These are phyloP conservation scores for Trichoderma arundinaceum DNA, from an alignment of 2,329 filamentous ascomycete genomes.

Conservation along the genomic window DNA sequence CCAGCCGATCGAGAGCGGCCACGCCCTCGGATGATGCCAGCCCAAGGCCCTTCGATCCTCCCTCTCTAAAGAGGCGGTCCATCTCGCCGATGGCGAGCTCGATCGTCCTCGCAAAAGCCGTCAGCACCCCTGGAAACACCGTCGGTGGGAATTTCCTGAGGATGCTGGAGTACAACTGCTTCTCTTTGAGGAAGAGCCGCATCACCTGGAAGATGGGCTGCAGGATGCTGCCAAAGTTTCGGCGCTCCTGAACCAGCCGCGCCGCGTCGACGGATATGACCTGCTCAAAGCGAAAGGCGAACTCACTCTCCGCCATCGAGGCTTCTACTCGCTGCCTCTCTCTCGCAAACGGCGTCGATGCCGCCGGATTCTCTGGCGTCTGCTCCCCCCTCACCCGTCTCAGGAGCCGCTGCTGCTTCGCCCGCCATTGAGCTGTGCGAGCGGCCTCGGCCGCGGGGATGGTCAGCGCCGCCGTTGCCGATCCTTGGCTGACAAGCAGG, in stretches of 20 bases:
- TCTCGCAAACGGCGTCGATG: not conserved
- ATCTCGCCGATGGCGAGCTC: not conserved
- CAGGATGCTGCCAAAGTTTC: not conserved
- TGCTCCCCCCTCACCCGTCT: not conserved
- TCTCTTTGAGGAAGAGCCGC: not conserved
- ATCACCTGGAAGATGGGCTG: not conserved
- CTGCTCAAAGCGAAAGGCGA: conserved; percentile 1
- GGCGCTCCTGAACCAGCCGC: not conserved
- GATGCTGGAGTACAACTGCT: not conserved
- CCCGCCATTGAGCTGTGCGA: not conserved
- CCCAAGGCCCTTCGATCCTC: not conserved
- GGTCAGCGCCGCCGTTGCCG: not conserved
- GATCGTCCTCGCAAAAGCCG: not conserved
- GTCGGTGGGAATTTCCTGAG: not conserved
- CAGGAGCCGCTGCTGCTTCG: not conserved
- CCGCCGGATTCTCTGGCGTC: not conserved
- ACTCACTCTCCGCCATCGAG: not conserved
- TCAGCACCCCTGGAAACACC: not conserved
- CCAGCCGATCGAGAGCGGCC: not conserved
- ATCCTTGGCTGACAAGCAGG: not conserved
- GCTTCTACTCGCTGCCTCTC: not conserved
- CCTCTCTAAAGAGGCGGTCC: not conserved
- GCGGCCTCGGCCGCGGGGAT: not conserved
- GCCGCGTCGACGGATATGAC: not conserved
- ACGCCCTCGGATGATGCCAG: not conserved